A percentile compares a stretch with the other conserved stretches of the same genome.
These are phyloP conservation scores for Lachnellula suecica DNA, from an alignment of 2,329 filamentous ascomycete genomes.

Conservation along the genomic window DNA sequence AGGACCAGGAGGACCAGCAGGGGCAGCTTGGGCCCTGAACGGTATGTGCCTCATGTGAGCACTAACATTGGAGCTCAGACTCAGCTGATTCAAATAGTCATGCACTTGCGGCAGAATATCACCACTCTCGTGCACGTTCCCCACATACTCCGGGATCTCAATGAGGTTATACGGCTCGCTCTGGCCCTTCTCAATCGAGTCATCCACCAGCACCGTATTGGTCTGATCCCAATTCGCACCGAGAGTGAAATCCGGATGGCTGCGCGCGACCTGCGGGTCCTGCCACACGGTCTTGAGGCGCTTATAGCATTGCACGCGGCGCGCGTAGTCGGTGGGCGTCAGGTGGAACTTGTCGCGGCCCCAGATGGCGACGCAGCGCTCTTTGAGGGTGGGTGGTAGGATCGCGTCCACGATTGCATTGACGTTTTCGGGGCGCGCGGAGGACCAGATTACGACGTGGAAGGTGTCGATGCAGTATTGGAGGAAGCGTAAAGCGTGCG, in stretches of 20 bases:
- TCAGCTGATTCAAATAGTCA: conserved; percentile 58
- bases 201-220: conserved; percentile 90
- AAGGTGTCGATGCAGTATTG: conserved; percentile 73
- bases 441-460: conserved; percentile 87
- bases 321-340: conserved; percentile 58
- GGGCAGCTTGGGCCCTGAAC: conserved; percentile 38
- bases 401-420: conserved; percentile 63
- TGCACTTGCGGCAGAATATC: conserved; percentile 57
- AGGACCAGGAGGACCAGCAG: neutral
- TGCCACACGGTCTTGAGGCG: conserved; percentile 73
- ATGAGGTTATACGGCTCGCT: conserved; percentile 84
- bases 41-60: conserved; percentile 53
- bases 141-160: conserved; percentile 74
- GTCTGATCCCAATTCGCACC: conserved; percentile 68
- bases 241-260: conserved; percentile 42
- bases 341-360: conserved; percentile 75
- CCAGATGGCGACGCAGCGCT: conserved; percentile 69
- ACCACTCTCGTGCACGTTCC: conserved; percentile 38
- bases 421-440: conserved; percentile 74
- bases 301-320: conserved; percentile 87
- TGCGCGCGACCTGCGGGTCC: conserved; percentile 41
- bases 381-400: conserved; percentile 52
- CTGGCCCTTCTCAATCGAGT: conserved; percentile 75
- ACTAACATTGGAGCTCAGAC: conserved; percentile 59
- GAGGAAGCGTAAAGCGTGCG: conserved; percentile 68